Evolutionary conservation across 306 rosid genomes (phyloP).

Genomic region (Gastrolobium bilobum): DNA sequence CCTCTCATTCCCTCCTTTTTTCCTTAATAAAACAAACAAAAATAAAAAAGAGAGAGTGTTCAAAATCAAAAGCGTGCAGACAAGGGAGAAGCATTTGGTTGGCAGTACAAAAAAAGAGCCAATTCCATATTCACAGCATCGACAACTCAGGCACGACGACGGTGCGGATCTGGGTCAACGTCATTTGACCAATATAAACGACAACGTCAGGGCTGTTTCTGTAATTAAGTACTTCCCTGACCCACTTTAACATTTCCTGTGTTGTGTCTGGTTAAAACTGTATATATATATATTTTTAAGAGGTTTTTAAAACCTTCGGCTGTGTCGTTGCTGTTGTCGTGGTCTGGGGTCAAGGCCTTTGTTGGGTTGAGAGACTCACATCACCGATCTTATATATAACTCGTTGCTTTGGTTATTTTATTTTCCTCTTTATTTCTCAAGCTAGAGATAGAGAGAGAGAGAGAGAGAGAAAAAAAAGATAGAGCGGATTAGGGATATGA

Average conservation of each 20-base stretch:
- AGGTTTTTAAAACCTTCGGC: conserved; percentile 53
- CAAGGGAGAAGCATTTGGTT: conserved; percentile 55
- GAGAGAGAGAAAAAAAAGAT: neutral
- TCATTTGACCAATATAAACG: conserved; percentile 61
- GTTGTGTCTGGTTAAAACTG: neutral
- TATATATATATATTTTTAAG: neutral
- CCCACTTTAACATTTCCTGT: conserved; percentile 39
- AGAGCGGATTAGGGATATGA: conserved; percentile 57
- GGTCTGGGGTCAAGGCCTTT: conserved; percentile 45
- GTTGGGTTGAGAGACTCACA: conserved; percentile 6
- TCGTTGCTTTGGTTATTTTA: neutral
- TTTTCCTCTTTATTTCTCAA: conserved; percentile 41
- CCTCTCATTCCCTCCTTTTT: too few species aligned
- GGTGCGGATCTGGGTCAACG: conserved; percentile 78
- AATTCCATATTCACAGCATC: conserved; percentile 36
- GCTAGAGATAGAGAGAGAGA: conserved; percentile 21
- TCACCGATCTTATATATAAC: conserved; percentile 51
- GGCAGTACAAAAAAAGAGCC: conserved; percentile 46
- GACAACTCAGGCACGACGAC: conserved; percentile 43
- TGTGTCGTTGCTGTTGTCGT: conserved; percentile 61
- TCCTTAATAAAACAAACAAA: neutral
- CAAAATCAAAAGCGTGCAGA: conserved; percentile 59
- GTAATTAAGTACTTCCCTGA: conserved; percentile 41
- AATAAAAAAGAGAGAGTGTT: neutral
- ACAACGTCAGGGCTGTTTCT: conserved; percentile 51